phyloP scores from a whole-genome alignment of 192 early-diverging fungal species.

The Backusella sp. region DNA sequence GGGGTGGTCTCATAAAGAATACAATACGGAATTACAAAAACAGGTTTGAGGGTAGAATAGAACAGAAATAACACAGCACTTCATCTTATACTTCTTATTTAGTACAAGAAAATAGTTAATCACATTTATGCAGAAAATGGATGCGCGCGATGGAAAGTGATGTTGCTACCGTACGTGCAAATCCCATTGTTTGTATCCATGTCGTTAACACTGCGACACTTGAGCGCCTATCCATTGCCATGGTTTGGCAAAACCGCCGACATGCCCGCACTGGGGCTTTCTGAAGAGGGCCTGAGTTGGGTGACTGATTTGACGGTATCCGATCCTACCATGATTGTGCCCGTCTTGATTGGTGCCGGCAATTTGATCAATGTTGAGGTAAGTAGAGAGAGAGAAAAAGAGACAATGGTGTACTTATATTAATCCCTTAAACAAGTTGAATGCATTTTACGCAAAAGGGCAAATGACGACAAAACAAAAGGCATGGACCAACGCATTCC shows the following conservation, averaged over 20 bases:
- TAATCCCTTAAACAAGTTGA: slow-evolving; percentile 34
- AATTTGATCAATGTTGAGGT: slow-evolving; percentile 77
- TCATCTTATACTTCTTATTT: background rate
- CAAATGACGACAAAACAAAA: slow-evolving; percentile 41
- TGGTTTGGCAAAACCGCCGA: slow-evolving; percentile 40
- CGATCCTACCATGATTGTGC: slow-evolving; percentile 70
- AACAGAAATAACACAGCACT: no score
- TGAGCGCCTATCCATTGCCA: slow-evolving; percentile 61
- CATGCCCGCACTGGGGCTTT: slow-evolving; percentile 47
- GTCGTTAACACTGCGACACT: slow-evolving; percentile 62
- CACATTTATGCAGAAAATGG: slow-evolving; percentile 57
- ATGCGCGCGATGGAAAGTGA: slow-evolving; percentile 58
- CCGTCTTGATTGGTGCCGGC: slow-evolving; percentile 58
- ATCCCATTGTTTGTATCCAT: slow-evolving; percentile 74
- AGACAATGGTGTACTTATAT: no score
- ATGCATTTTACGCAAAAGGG: slow-evolving; percentile 38
- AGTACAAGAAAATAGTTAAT: slow-evolving; percentile 51
- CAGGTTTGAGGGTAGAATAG: slow-evolving; percentile 30
- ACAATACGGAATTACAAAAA: slow-evolving; percentile 43
- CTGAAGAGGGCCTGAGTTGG: slow-evolving; percentile 59
- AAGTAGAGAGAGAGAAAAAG: background rate
- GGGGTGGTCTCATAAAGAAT: slow-evolving; percentile 42
- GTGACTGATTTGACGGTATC: slow-evolving; percentile 58
- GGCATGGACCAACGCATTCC: slow-evolving; percentile 49
- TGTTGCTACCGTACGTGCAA: slow-evolving; percentile 69